Percentiles rank a stretch among this genome's conserved stretches.
Conservation (phyloP, 257 asterid species). For the Penstemon newberryi region DNA sequence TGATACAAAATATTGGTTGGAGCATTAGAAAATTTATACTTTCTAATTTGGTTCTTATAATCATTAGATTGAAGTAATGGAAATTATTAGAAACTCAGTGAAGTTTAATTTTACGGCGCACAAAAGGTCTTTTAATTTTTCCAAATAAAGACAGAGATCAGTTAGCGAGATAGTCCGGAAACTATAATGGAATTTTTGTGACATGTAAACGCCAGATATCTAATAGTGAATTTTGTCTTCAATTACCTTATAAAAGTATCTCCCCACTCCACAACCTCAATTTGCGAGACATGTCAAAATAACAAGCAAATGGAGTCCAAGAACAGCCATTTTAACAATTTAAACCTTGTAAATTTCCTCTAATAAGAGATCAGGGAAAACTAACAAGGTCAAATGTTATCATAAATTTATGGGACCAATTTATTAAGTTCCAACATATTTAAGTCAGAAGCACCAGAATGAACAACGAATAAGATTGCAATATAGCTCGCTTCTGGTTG, state of each 20-base stretch:
- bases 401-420: background rate
- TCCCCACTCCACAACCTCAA: slow-evolving; percentile 6
- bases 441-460: slow-evolving; percentile 7
- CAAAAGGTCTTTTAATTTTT: background rate
- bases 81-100: background rate
- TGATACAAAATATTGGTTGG: background rate
- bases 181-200: background rate
- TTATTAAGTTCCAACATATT: background rate
- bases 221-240: slow-evolving; percentile 6
- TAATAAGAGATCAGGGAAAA: background rate
- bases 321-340: background rate
- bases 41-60: too few relatives aligned
- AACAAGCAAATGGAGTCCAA: background rate
- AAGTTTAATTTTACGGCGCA: background rate
- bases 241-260: background rate
- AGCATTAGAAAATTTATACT: background rate
- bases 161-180: background rate
- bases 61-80: background rate
- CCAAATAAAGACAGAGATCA: background rate
- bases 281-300: background rate
- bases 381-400: background rate
- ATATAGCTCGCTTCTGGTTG: background rate
- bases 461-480: background rate
- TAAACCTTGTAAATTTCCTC: background rate
- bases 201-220: slow-evolving; percentile 12